Evolutionary conservation across 495 filamentous ascomycete species (phyloP).

Genomic region (Letharia lupina): DNA sequence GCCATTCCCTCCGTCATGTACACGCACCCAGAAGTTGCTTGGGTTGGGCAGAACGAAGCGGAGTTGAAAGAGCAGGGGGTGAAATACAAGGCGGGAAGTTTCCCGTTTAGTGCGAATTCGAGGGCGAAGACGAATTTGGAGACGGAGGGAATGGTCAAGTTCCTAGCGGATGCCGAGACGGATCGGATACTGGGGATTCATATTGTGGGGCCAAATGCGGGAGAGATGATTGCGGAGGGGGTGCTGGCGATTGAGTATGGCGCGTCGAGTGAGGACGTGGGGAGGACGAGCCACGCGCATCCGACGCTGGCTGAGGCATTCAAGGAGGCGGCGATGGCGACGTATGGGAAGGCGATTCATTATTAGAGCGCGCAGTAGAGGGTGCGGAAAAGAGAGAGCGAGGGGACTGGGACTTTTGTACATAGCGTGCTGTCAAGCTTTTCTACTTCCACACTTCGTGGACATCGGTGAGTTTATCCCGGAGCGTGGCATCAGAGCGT

Average conservation of each 20-base stretch:
- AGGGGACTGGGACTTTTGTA: not conserved
- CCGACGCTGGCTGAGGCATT: constrained; percentile 95
- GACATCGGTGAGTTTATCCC: not conserved
- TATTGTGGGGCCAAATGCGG: constrained; percentile 91
- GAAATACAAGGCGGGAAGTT: constrained; percentile 83
- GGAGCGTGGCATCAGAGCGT: not conserved
- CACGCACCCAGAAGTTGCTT: constrained; percentile 95
- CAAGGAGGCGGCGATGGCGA: constrained; percentile 99
- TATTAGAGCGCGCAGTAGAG: constrained; percentile 50
- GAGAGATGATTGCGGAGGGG: constrained; percentile 98
- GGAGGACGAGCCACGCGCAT: constrained; percentile 92
- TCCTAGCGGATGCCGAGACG: constrained; percentile 92
- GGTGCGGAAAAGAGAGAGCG: not conserved
- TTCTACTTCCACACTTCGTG: constrained; percentile 5
- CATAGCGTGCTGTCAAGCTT: constrained; percentile 13
- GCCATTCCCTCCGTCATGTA: constrained; percentile 99
- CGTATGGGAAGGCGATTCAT: constrained; percentile 93
- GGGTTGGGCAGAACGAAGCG: constrained; percentile 97
- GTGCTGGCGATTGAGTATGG: constrained; percentile 95
- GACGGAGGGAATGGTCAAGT: constrained; percentile 94
- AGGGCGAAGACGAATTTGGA: constrained; percentile 98
- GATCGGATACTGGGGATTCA: constrained; percentile 92
- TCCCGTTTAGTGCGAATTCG: constrained; percentile 96
- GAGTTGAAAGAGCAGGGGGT: constrained; percentile 84
- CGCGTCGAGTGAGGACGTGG: constrained; percentile 89